These are phyloP conservation scores for Suhomyces sp. DNA, from an alignment of 805 yeast genomes.

Conservation along the genomic window DNA sequence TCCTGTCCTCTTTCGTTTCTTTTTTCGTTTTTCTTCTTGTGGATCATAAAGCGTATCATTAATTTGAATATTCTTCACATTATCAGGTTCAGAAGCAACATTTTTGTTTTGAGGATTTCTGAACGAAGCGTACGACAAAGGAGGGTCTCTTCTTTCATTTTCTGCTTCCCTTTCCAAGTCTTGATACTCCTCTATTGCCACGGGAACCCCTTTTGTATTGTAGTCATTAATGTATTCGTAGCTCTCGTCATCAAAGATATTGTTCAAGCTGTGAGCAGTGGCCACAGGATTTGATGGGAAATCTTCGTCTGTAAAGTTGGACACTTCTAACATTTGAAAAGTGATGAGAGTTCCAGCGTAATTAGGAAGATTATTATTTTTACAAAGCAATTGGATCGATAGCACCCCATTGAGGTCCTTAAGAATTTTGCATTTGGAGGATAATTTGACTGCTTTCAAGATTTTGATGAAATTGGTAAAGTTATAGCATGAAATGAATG, in stretches of 20 bases:
- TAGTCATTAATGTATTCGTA: conserved; percentile 20
- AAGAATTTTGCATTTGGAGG: conserved; percentile 39
- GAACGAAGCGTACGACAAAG: conserved; percentile 27
- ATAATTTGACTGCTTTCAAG: conserved; percentile 35
- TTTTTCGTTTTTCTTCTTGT: conserved; percentile 1
- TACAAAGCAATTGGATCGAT: conserved; percentile 39
- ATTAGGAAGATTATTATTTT: conserved; percentile 22
- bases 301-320: conserved; percentile 16
- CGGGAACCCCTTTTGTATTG: neutral
- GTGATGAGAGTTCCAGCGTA: conserved; percentile 41
- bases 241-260: conserved; percentile 27
- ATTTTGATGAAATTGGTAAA: conserved; percentile 35
- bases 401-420: conserved; percentile 37
- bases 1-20: conserved; percentile 1
- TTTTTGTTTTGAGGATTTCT: conserved; percentile 3
- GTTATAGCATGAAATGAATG: conserved; percentile 30
- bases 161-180: conserved; percentile 5
- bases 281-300: neutral
- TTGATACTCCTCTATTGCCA: conserved; percentile 8
- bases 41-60: neutral
- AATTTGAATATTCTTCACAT: too few relatives aligned
- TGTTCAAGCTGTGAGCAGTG: conserved; percentile 14
- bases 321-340: conserved; percentile 39
- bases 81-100: too few relatives aligned
- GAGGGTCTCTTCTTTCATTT: conserved; percentile 9